phyloP scores from a whole-genome alignment of 1,284 basidiomycete genomes.

The Malassezia sp. region DNA sequence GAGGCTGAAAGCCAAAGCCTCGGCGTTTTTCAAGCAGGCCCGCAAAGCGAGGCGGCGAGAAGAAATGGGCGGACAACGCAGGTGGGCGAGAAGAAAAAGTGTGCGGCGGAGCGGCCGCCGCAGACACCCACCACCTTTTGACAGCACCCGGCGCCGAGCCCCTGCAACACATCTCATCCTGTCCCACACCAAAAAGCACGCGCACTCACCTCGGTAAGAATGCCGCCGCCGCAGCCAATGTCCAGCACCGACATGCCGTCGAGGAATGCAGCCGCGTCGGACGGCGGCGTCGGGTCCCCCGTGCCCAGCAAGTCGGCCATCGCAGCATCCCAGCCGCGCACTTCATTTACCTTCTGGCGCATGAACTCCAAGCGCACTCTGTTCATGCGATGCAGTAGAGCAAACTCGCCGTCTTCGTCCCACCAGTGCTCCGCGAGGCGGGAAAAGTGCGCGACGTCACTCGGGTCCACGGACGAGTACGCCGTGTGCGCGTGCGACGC shows the following conservation, averaged over 20 bases:
- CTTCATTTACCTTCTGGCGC: slow-evolving; percentile 57
- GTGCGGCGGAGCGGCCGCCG: too few relatives aligned
- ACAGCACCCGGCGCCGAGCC: too few relatives aligned
- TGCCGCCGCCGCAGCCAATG: slow-evolving; percentile 88
- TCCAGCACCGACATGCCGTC: slow-evolving; percentile 62
- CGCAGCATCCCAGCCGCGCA: slow-evolving; percentile 36
- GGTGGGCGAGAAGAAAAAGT: too few relatives aligned
- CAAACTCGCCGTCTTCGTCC: slow-evolving; percentile 87
- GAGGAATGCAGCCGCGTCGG: slow-evolving; percentile 36
- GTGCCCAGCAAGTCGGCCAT: slow-evolving; percentile 14
- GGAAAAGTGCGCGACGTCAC: slow-evolving; percentile 70
- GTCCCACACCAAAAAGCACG: too few relatives aligned
- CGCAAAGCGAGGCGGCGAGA: too few relatives aligned
- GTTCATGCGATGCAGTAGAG: slow-evolving; percentile 87
- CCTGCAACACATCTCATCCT: too few relatives aligned
- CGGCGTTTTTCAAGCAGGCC: too few relatives aligned
- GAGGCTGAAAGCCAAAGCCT: too few relatives aligned
- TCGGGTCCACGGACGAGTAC: slow-evolving; percentile 26
- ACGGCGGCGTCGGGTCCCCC: slow-evolving; percentile 35
- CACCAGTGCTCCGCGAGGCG: slow-evolving; percentile 87
- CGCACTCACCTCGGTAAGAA: slow-evolving; percentile 73
- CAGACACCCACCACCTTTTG: too few relatives aligned
- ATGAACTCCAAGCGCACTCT: slow-evolving; percentile 76
- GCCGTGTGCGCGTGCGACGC: not conserved
- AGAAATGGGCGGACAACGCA: too few relatives aligned